Evolutionary conservation across 2,329 filamentous ascomycete species (phyloP).

Genomic region (Aspergillus felis): DNA sequence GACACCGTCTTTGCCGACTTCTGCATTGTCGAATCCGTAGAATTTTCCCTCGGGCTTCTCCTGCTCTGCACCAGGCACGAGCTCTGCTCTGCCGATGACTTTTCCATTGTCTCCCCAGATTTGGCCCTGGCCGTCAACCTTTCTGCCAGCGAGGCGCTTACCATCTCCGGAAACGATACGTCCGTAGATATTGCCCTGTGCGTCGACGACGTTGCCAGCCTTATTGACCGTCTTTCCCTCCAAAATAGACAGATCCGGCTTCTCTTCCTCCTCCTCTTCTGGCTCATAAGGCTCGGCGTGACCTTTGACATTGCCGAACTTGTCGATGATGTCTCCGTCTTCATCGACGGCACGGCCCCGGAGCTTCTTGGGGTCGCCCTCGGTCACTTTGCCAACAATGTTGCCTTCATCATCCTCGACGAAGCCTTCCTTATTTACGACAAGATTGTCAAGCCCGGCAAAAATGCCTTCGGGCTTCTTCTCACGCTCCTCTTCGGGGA

Average conservation of each 20-base stretch:
- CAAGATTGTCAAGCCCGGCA: slow-evolving; percentile 53
- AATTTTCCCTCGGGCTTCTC: slow-evolving; percentile 54
- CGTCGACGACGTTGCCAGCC: slow-evolving; percentile 58
- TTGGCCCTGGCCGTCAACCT: slow-evolving; percentile 60
- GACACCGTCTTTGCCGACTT: slow-evolving; percentile 56
- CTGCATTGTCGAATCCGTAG: slow-evolving; percentile 55
- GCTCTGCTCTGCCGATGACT: slow-evolving; percentile 56
- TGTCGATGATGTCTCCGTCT: slow-evolving; percentile 77
- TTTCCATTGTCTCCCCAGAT: slow-evolving; percentile 63
- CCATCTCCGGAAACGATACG: slow-evolving; percentile 56
- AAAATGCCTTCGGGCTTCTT: slow-evolving; percentile 55
- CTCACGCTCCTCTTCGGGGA: slow-evolving; percentile 55
- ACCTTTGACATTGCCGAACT: slow-evolving; percentile 62
- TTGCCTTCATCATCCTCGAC: slow-evolving; percentile 74
- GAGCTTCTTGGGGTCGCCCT: slow-evolving; percentile 68
- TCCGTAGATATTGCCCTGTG: slow-evolving; percentile 55
- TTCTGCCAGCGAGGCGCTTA: slow-evolving; percentile 53
- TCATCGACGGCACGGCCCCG: slow-evolving; percentile 73
- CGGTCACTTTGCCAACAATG: slow-evolving; percentile 66
- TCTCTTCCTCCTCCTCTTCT: slow-evolving; percentile 45
- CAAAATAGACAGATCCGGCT: slow-evolving; percentile 56
- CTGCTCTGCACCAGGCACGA: slow-evolving; percentile 50
- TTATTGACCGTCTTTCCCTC: slow-evolving; percentile 63
- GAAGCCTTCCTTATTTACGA: slow-evolving; percentile 55
- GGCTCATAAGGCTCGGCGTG: slow-evolving; percentile 55